These are phyloP conservation scores for Isabelozyma rhagii DNA, from an alignment of 805 yeast genomes.

Conservation along the genomic window DNA sequence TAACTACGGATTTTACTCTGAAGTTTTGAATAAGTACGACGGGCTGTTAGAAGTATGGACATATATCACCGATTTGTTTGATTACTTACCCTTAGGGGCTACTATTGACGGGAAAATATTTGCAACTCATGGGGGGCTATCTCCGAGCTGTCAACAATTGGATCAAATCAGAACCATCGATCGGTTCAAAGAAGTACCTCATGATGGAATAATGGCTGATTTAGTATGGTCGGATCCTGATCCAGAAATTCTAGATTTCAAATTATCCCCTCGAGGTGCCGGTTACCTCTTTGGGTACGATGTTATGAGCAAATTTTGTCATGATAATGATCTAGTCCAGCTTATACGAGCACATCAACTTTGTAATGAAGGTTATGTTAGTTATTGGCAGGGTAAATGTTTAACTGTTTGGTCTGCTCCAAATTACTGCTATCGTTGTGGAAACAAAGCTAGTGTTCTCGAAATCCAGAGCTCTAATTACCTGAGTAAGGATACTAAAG, in stretches of 20 bases:
- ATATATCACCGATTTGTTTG: conserved; percentile 88
- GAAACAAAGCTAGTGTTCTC: conserved; percentile 94
- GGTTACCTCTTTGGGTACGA: conserved; percentile 94
- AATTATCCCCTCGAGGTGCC: conserved; percentile 93
- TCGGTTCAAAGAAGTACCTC: conserved; percentile 92
- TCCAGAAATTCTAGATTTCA: conserved; percentile 72
- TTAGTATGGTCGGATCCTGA: conserved; percentile 99
- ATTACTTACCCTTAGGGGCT: conserved; percentile 82
- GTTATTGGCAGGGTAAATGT: conserved; percentile 84
- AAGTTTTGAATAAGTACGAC: conserved; percentile 87
- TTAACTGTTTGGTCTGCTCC: conserved; percentile 99
- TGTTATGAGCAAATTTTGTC: conserved; percentile 82
- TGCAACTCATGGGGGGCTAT: conserved; percentile 95
- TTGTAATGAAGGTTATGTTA: conserved; percentile 94
- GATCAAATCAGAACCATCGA: conserved; percentile 91
- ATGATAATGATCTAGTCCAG: conserved; percentile 72
- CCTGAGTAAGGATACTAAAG: conserved; percentile 12
- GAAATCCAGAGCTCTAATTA: conserved; percentile 64
- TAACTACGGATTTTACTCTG: conserved; percentile 94
- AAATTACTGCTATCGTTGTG: conserved; percentile 94
- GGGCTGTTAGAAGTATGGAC: conserved; percentile 72
- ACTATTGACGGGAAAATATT: conserved; percentile 87
- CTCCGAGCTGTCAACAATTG: conserved; percentile 91
- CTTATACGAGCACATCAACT: conserved; percentile 93
- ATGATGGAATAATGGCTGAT: conserved; percentile 99